A percentile compares a stretch with the other conserved stretches of the same genome.
Conservation (phyloP, 495 filamentous ascomycete genomes). For the Annulohypoxylon stygium region DNA sequence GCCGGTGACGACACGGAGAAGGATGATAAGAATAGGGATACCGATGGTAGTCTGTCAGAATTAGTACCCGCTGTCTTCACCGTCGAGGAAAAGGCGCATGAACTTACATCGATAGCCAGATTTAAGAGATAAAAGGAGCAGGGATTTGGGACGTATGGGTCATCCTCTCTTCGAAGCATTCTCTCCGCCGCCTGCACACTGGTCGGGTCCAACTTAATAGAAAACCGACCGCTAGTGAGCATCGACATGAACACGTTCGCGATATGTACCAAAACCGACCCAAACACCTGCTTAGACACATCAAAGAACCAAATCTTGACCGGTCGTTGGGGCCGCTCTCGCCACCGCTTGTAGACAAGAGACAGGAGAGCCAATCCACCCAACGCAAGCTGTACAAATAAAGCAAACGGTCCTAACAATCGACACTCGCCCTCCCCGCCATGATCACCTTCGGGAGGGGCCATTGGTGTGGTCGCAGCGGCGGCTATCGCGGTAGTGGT, state of each 20-base stretch:
- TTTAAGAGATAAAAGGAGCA: slow-evolving; percentile 97
- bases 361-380: slow-evolving; percentile 84
- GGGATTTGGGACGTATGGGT: slow-evolving; percentile 83
- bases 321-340: slow-evolving; percentile 90
- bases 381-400: slow-evolving; percentile 90
- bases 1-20: slow-evolving; percentile 80
- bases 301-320: slow-evolving; percentile 97
- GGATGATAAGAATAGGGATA: slow-evolving; percentile 90
- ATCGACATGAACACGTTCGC: slow-evolving; percentile 96
- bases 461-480: slow-evolving; percentile 39
- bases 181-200: slow-evolving; percentile 53
- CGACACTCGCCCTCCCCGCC: slow-evolving; percentile 74
- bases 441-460: slow-evolving; percentile 24
- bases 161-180: slow-evolving; percentile 58
- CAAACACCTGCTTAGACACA: slow-evolving; percentile 97
- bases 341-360: slow-evolving; percentile 92
- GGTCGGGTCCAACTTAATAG: slow-evolving; percentile 60
- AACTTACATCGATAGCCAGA: slow-evolving; percentile 90
- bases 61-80: slow-evolving; percentile 5
- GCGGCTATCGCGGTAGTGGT: slow-evolving; percentile 52
- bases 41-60: slow-evolving; percentile 84
- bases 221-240: slow-evolving; percentile 86
- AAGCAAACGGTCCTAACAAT: slow-evolving; percentile 86
- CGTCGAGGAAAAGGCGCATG: background rate
- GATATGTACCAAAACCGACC: slow-evolving; percentile 87